Conservation (phyloP, 768 basidiomycete species). For the Tulasnella sp. region DNA sequence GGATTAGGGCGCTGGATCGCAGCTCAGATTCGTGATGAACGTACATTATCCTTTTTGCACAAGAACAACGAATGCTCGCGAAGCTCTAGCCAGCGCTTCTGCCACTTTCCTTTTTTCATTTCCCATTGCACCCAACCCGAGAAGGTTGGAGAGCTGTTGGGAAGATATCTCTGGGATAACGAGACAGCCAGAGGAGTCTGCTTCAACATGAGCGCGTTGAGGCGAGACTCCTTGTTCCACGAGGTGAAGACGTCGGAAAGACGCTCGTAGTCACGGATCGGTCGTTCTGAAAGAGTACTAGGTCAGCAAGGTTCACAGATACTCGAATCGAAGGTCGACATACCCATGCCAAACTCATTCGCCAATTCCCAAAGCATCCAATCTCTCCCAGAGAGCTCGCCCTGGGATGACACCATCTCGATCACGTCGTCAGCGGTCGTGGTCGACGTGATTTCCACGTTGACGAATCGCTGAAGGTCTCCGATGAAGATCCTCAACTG, state of each 20-base stretch:
- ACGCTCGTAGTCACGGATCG: constrained; percentile 85
- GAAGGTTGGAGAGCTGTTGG: constrained; percentile 54
- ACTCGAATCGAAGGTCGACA: constrained; percentile 37
- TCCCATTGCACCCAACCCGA: constrained; percentile 84
- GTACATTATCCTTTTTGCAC: constrained; percentile 85
- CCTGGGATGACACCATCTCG: constrained; percentile 63
- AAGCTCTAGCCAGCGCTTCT: constrained; percentile 85
- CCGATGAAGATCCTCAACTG: constrained; percentile 68
- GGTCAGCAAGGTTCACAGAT: constrained; percentile 24
- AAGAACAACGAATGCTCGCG: constrained; percentile 85
- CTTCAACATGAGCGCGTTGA: constrained; percentile 81
- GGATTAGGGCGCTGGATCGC: constrained; percentile 22
- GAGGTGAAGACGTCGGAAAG: constrained; percentile 76
- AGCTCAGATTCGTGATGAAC: constrained; percentile 40
- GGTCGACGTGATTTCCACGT: constrained; percentile 66
- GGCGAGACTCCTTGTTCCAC: constrained; percentile 83
- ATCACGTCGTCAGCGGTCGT: constrained; percentile 79
- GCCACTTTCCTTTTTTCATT: constrained; percentile 92
- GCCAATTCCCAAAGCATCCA: constrained; percentile 94
- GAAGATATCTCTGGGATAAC: constrained; percentile 51
- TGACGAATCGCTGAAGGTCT: constrained; percentile 73
- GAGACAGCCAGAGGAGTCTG: constrained; percentile 63
- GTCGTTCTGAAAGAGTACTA: constrained; percentile 66
- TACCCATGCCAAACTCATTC: constrained; percentile 92
- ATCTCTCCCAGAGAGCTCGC: constrained; percentile 59